These are phyloP conservation scores for Lachancea quebecensis DNA, from an alignment of 805 yeast genomes.

Conservation along the genomic window DNA sequence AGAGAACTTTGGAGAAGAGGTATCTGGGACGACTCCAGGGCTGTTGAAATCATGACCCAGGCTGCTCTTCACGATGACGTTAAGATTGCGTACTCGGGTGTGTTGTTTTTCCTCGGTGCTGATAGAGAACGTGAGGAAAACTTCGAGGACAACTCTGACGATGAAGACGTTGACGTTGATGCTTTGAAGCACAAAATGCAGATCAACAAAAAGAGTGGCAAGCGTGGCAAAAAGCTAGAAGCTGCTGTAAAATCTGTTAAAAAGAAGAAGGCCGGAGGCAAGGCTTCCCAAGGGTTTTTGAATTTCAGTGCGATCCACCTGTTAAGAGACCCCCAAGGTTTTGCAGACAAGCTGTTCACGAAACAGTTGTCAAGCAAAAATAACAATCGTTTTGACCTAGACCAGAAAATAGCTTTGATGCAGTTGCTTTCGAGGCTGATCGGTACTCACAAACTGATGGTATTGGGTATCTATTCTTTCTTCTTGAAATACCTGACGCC, in stretches of 20 bases:
- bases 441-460: slow-evolving; percentile 90
- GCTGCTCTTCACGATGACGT: slow-evolving; percentile 84
- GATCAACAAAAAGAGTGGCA: slow-evolving; percentile 74
- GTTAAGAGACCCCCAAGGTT: slow-evolving; percentile 94
- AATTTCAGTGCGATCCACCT: slow-evolving; percentile 94
- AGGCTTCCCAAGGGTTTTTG: slow-evolving; percentile 40
- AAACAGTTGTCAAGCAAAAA: slow-evolving; percentile 66
- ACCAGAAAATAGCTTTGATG: slow-evolving; percentile 83
- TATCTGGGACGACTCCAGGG: slow-evolving; percentile 95
- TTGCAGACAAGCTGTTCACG: slow-evolving; percentile 77
- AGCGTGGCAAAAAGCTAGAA: slow-evolving; percentile 75
- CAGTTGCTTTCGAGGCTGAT: slow-evolving; percentile 81
- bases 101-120: slow-evolving; percentile 86
- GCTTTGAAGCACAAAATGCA: slow-evolving; percentile 73
- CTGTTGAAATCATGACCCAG: slow-evolving; percentile 96
- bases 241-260: slow-evolving; percentile 62
- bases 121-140: slow-evolving; percentile 75
- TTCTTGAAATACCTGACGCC: slow-evolving; percentile 89
- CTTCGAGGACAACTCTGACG: slow-evolving; percentile 59
- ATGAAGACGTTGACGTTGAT: slow-evolving; percentile 63
- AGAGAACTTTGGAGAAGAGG: slow-evolving; percentile 97
- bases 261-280: slow-evolving; percentile 53
- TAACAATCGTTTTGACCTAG: slow-evolving; percentile 66
- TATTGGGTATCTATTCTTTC: slow-evolving; percentile 82
- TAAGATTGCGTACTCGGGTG: slow-evolving; percentile 87